These are phyloP conservation scores for Pythium periplocum DNA, from an alignment of 352 stramenopile species.

Conservation along the genomic window DNA sequence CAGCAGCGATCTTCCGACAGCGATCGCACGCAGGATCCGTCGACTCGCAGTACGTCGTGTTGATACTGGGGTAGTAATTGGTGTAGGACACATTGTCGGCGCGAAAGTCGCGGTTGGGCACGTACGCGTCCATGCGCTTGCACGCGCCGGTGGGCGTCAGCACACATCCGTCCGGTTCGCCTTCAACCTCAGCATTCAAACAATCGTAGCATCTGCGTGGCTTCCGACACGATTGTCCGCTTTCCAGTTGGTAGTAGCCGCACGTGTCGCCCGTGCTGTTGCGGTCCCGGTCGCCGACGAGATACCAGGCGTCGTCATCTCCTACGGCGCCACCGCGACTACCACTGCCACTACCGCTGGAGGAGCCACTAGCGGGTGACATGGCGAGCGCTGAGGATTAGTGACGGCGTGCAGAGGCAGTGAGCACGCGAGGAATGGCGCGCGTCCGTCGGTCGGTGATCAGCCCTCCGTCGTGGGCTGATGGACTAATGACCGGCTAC, in stretches of 20 bases:
- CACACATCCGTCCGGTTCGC: conserved; percentile 38
- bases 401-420: too few species aligned
- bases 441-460: too few species aligned
- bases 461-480: too few species aligned
- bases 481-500: too few species aligned
- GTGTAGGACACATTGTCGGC: conserved; percentile 39
- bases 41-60: conserved; percentile 59
- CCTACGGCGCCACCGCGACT: not conserved
- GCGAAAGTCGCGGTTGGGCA: conserved; percentile 44
- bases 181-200: conserved; percentile 39
- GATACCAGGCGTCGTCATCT: conserved; percentile 7
- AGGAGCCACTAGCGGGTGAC: too few species aligned
- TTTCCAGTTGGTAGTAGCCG: conserved; percentile 47
- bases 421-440: too few species aligned
- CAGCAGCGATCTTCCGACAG: conserved; percentile 30
- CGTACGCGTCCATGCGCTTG: conserved; percentile 47
- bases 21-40: conserved; percentile 44
- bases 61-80: conserved; percentile 62
- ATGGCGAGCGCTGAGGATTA: too few species aligned
- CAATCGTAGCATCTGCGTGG: conserved; percentile 68
- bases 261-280: conserved; percentile 48
- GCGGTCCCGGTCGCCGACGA: conserved; percentile 29
- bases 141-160: conserved; percentile 53
- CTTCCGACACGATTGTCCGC: conserved; percentile 37
- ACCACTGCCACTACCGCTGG: too few species aligned